Evolutionary conservation across 176 grass and related monocot species (phyloP), one percentile per base, ranked within the genome.

Genomic region (Thinopyrum elongatum): DNA sequence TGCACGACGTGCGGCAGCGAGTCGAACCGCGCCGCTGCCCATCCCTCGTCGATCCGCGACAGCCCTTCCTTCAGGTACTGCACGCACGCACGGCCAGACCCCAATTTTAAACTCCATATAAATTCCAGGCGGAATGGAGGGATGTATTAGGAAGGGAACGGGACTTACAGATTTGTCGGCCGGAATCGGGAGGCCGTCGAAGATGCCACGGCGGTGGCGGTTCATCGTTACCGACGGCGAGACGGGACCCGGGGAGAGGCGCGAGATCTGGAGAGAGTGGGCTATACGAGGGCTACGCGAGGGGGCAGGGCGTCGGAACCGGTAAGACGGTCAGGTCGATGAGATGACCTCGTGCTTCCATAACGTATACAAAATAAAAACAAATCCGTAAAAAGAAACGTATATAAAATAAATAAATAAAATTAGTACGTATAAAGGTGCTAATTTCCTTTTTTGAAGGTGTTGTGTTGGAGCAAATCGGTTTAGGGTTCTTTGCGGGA

Each of bases 1-100:
- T 99, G 97, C 22, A 99, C 94, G 27, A 99, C 97, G 80, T 98
- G 94, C 81, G 94, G 94, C 83, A 99, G 84, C 38, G 94, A 99
- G 86, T 99, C 97, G 86, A 96, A 99, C 35, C 94, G 97, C 15
- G 94, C 86, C 35, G 94, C 88, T 23, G 94, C 88, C 97, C 97
- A 99, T 25, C 92, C 88, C 76, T 96, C 94, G 76, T 99, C 94
- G 83, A 96, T 94, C 83, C 94, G 88, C 84, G 72, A 91, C 39
- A 98, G 87, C 23, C 97, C 92, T 94, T 94, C 94, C 83, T 86
- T 94, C 49, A 98, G 84, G 78, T 95, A 98, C 92, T 98, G 88
- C 70, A 74, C 22, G 23, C 66, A 44, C 79, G 72, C 42, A 46
- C 42, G 27, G 25, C 41, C 71, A 33, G 74, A 47, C 30, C 22